Evolutionary conservation across 1,139 yeast genomes (phyloP).

Genomic region (Sporopachydermia cereana): DNA sequence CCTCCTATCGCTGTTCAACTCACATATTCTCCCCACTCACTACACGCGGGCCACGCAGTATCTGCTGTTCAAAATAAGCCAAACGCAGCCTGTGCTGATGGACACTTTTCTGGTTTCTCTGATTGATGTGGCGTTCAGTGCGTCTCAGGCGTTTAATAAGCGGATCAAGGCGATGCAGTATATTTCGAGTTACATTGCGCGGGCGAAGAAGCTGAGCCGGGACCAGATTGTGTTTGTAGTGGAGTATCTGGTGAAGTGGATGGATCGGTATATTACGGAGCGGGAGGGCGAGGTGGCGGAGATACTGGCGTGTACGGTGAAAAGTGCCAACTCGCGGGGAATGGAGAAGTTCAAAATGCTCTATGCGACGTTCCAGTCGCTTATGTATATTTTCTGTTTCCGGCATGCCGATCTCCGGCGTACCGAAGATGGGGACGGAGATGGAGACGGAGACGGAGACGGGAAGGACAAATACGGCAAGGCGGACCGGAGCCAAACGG

Average conservation of each 20-base stretch:
- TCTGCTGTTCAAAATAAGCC: constrained; percentile 70
- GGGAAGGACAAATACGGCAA: background rate
- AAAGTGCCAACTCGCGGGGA: constrained; percentile 33
- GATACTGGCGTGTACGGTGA: constrained; percentile 12
- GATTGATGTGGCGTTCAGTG: constrained; percentile 69
- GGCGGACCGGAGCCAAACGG: too few species aligned
- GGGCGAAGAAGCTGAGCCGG: constrained; percentile 65
- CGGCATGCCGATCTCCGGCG: constrained; percentile 52
- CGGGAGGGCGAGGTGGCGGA: constrained; percentile 71
- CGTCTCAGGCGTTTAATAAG: constrained; percentile 56
- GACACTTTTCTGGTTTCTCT: constrained; percentile 77
- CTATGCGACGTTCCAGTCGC: constrained; percentile 88
- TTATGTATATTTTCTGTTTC: constrained; percentile 85
- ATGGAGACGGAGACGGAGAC: constrained; percentile 15
- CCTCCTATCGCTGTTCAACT: constrained; percentile 62
- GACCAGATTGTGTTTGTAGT: constrained; percentile 70
- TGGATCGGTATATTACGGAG: constrained; percentile 66
- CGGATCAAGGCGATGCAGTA: constrained; percentile 87
- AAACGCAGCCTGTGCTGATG: constrained; percentile 67
- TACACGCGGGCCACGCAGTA: constrained; percentile 86
- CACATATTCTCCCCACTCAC: constrained; percentile 84
- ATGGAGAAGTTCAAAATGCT: constrained; percentile 78
- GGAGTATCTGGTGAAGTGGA: constrained; percentile 72
- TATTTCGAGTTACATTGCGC: constrained; percentile 79
- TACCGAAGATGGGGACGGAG: constrained; percentile 19